A percentile compares a stretch with the other conserved stretches of the same genome.
Evolutionary conservation across 164 flowering plant species (phyloP).

Genomic region (Cinnamomum chago): DNA sequence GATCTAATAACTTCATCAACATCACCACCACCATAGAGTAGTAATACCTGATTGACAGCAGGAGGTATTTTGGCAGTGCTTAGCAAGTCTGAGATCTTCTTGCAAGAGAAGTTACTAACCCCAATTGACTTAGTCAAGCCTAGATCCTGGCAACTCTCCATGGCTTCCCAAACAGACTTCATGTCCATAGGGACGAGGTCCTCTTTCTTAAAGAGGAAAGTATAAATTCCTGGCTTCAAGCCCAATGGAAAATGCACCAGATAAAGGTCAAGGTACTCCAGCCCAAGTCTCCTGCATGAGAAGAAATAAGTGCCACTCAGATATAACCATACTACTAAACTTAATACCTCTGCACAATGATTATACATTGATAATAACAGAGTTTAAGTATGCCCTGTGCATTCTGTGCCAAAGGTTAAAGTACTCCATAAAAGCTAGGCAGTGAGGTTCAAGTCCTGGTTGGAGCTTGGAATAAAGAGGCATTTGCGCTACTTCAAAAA

Average conservation of each 20-base stretch:
- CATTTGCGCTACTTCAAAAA: background rate
- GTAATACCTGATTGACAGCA: conserved; percentile 14
- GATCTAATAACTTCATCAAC: background rate
- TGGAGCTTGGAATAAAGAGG: too few species aligned
- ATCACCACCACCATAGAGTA: too few species aligned
- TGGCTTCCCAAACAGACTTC: conserved; percentile 8
- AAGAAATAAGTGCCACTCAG: too few species aligned
- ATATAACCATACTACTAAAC: too few species aligned
- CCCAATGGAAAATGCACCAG: conserved; percentile 14
- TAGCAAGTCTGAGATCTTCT: conserved; percentile 14
- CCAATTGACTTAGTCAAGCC: conserved; percentile 19
- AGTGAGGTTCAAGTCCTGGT: too few species aligned
- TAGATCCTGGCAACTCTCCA: conserved; percentile 17
- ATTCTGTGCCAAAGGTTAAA: too few species aligned
- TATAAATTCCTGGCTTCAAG: background rate
- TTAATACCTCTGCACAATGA: too few species aligned
- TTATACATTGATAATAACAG: too few species aligned
- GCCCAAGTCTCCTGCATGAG: conserved; percentile 9
- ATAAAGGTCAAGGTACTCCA: conserved; percentile 19
- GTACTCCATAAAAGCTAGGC: too few species aligned
- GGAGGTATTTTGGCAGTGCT: conserved; percentile 13
- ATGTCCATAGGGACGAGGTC: conserved; percentile 10
- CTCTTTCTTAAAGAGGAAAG: background rate
- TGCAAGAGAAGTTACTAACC: conserved; percentile 18
- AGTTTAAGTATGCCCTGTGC: too few species aligned